These are phyloP conservation scores for Chlamydomonas schloesseri DNA, from an alignment of 139 green algal genomes.

Conservation along the genomic window DNA sequence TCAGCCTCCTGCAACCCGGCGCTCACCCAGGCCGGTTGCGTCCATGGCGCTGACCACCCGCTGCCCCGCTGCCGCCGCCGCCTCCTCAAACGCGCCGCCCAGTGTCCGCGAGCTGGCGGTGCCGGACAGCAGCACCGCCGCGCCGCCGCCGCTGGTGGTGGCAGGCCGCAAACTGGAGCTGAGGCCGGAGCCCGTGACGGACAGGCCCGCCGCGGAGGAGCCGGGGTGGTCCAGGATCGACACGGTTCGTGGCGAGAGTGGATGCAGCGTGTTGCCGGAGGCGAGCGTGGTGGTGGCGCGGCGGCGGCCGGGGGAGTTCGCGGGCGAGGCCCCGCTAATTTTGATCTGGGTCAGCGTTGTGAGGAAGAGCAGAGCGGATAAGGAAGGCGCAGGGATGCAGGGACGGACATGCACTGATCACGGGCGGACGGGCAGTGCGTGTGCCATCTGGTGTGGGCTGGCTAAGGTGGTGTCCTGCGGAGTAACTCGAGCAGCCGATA, in stretches of 20 bases:
- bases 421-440: no score
- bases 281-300: neutral
- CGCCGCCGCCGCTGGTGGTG: neutral
- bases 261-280: neutral
- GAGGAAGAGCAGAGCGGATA: neutral
- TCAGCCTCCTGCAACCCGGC: no score
- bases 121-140: neutral
- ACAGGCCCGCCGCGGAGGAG: neutral
- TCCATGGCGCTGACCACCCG: no score
- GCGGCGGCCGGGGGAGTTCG: conserved; percentile 10
- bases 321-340: neutral
- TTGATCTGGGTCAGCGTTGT: neutral
- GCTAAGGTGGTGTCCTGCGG: no score
- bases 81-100: no score
- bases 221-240: conserved; percentile 30
- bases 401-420: no score
- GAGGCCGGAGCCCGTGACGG: neutral
- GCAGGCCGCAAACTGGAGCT: neutral
- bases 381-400: no score
- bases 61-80: no score
- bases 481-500: no score
- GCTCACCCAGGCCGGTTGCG: no score
- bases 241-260: conserved; percentile 11
- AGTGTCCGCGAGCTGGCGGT: neutral
- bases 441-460: no score